Evolutionary conservation across 2,329 filamentous ascomycete genomes (phyloP).

Genomic region (Paracoccidioides lutzii): DNA sequence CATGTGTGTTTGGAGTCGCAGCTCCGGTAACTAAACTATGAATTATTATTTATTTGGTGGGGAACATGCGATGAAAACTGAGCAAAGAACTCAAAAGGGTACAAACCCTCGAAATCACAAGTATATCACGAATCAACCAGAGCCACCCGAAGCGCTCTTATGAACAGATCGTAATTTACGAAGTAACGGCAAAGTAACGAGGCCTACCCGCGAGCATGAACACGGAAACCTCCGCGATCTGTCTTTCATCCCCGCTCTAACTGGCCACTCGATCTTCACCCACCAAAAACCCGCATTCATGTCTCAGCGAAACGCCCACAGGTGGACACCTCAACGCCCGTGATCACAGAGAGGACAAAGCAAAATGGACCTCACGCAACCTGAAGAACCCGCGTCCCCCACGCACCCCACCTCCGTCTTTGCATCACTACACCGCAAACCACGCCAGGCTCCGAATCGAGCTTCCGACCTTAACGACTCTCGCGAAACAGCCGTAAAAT

Average conservation of each 20-base stretch:
- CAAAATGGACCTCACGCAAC: neutral
- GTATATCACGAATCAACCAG: neutral
- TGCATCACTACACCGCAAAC: slow-evolving; percentile 14
- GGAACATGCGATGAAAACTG: neutral
- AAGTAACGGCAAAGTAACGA: neutral
- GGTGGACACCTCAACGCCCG: neutral
- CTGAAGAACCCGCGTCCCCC: neutral
- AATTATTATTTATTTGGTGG: neutral
- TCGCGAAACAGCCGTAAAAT: slow-evolving; percentile 28
- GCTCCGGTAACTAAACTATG: no score
- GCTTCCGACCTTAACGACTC: slow-evolving; percentile 13
- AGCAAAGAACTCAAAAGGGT: neutral
- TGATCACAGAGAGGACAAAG: neutral
- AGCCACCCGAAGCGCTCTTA: neutral
- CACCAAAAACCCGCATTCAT: neutral
- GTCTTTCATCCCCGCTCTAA: neutral
- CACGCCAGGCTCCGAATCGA: slow-evolving; percentile 8
- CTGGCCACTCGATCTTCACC: neutral
- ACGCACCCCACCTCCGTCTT: slow-evolving; percentile 10
- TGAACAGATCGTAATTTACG: neutral
- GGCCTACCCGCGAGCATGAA: neutral
- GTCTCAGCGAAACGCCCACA: neutral
- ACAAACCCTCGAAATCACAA: neutral
- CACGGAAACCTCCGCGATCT: neutral
- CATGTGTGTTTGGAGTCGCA: no score